Conservation (phyloP, 352 stramenopile genomes). For the Aphanomyces stellatus region DNA sequence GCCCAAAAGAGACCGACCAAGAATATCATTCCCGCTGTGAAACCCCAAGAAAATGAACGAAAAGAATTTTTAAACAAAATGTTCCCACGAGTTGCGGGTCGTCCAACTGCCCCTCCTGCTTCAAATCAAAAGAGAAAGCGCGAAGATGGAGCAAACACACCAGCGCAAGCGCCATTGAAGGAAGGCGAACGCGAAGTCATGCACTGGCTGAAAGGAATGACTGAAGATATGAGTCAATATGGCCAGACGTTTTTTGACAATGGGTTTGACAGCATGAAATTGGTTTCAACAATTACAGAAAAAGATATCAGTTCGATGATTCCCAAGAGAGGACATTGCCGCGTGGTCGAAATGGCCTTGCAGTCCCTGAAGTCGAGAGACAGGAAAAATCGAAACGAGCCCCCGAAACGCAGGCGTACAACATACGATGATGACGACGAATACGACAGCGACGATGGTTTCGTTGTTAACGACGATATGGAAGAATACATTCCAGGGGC, state of each 20-base stretch:
- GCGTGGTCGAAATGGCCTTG: slow-evolving; percentile 69
- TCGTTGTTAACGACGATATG: slow-evolving; percentile 72
- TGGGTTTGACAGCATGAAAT: slow-evolving; percentile 81
- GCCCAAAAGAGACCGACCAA: no score
- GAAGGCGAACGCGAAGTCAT: slow-evolving; percentile 73
- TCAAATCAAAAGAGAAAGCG: slow-evolving; percentile 21
- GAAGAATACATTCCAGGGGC: slow-evolving; percentile 57
- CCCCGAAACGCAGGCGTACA: slow-evolving; percentile 24
- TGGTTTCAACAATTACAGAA: slow-evolving; percentile 66
- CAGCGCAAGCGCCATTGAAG: slow-evolving; percentile 38
- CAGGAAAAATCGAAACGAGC: slow-evolving; percentile 18
- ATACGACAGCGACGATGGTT: slow-evolving; percentile 83
- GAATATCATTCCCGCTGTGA: background rate
- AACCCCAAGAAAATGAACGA: slow-evolving; percentile 23
- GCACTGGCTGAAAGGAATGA: slow-evolving; percentile 59
- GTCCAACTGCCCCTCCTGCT: slow-evolving; percentile 14
- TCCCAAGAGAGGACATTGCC: slow-evolving; percentile 77
- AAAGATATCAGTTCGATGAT: slow-evolving; percentile 58
- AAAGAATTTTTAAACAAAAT: slow-evolving; percentile 74
- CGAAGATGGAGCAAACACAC: slow-evolving; percentile 21
- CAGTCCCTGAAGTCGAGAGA: slow-evolving; percentile 65
- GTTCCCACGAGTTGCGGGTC: slow-evolving; percentile 65
- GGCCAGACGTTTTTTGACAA: slow-evolving; percentile 80
- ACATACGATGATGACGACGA: slow-evolving; percentile 59
- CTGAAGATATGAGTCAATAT: slow-evolving; percentile 80